Conservation (phyloP, 306 rosid genomes). For the Vigna angularis region DNA sequence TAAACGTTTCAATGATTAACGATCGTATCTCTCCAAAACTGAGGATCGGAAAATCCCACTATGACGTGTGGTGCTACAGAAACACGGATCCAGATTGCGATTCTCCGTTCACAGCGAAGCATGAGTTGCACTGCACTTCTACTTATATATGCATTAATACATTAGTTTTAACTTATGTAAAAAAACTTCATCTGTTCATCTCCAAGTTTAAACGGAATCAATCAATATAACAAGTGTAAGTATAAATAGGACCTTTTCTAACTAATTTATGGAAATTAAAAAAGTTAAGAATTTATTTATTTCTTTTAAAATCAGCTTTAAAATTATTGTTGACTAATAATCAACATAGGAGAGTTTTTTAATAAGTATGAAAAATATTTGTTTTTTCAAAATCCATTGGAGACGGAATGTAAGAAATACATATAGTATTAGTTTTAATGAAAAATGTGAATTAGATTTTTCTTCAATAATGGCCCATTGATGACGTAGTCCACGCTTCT, state of each 20-base stretch:
- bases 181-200: too few relatives aligned
- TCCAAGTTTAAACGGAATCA: too few relatives aligned
- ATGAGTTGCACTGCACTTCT: neutral
- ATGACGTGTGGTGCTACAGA: conserved; percentile 2
- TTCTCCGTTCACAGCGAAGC: neutral
- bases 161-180: too few relatives aligned
- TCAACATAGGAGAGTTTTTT: neutral
- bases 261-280: neutral
- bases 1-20: neutral
- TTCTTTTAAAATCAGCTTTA: too few relatives aligned
- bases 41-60: neutral
- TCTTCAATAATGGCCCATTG: neutral
- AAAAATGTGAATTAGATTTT: neutral
- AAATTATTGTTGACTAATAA: too few relatives aligned
- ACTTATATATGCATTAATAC: too few relatives aligned
- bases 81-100: conserved; percentile 2
- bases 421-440: too few relatives aligned
- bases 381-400: too few relatives aligned
- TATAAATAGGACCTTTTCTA: too few relatives aligned
- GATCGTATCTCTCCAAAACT: neutral
- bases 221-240: too few relatives aligned
- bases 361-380: neutral
- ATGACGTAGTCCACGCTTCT: neutral
- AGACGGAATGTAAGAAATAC: neutral
- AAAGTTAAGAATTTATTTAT: too few relatives aligned